Evolutionary conservation across 2,329 filamentous ascomycete species (phyloP).

Genomic region (Domatiomyces globalis): DNA sequence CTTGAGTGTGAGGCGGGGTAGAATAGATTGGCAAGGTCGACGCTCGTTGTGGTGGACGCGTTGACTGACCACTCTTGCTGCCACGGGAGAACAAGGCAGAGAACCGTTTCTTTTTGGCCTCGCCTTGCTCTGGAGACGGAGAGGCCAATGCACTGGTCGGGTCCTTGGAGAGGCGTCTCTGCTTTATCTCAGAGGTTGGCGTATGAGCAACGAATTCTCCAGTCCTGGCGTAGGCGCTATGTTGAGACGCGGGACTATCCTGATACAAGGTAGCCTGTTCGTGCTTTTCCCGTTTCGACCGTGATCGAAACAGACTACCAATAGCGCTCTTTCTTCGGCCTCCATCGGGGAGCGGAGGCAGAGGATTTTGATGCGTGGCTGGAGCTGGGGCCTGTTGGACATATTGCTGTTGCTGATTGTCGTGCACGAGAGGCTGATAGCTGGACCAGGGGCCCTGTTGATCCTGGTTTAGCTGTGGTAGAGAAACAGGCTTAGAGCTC

Average conservation of each 20-base stretch:
- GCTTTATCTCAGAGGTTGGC: neutral
- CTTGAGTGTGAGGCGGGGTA: neutral
- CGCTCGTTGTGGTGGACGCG: neutral
- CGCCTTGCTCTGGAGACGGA: neutral
- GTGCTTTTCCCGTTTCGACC: constrained; percentile 9
- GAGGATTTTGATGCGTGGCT: neutral
- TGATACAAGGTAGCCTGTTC: constrained; percentile 1
- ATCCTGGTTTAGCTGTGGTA: constrained; percentile 3
- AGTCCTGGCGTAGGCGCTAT: constrained; percentile 4
- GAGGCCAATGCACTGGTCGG: neutral
- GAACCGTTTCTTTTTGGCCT: constrained; percentile 15
- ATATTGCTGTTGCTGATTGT: neutral
- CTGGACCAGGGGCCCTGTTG: neutral
- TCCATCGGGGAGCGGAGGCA: neutral
- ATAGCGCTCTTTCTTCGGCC: constrained; percentile 8
- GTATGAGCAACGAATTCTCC: constrained; percentile 9
- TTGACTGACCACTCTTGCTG: constrained; percentile 2
- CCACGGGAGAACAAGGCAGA: constrained; percentile 11
- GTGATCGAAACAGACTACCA: constrained; percentile 11
- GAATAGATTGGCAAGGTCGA: constrained; percentile 1
- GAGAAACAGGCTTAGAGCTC: constrained; percentile 6
- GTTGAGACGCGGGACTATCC: constrained; percentile 12
- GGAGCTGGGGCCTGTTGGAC: neutral
- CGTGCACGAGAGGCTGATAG: constrained; percentile 2
- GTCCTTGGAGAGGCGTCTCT: neutral